Percentiles rank a stretch among this genome's conserved stretches.
These are phyloP conservation scores for Tetrapyrgos nigripes DNA, from an alignment of 1,284 basidiomycete genomes.

Conservation along the genomic window DNA sequence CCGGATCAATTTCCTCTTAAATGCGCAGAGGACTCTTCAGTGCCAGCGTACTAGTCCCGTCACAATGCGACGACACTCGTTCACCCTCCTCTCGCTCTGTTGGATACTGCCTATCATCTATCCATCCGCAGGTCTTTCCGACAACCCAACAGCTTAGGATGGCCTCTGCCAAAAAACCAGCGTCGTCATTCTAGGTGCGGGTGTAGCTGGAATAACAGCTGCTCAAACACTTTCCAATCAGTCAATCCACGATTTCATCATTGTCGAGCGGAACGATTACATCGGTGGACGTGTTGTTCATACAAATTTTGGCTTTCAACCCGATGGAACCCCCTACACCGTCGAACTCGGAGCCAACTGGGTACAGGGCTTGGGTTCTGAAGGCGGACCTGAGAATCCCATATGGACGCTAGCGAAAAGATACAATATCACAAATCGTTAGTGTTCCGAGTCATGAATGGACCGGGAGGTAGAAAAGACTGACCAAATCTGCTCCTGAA, in stretches of 20 bases:
- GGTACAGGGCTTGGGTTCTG: slow-evolving; percentile 69
- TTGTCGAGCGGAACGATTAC: slow-evolving; percentile 64
- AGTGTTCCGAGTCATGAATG: slow-evolving; percentile 70
- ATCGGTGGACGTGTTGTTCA: slow-evolving; percentile 67
- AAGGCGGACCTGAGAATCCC: slow-evolving; percentile 61
- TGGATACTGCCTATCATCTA: no score
- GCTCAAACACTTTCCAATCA: slow-evolving; percentile 64
- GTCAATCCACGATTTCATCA: slow-evolving; percentile 63
- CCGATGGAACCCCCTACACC: slow-evolving; percentile 40
- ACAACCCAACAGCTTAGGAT: no score
- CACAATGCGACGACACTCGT: no score
- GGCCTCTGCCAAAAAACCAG: slow-evolving; percentile 12
- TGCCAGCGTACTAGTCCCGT: no score
- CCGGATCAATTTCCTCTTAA: no score
- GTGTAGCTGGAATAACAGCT: slow-evolving; percentile 71
- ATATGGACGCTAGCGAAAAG: slow-evolving; percentile 66
- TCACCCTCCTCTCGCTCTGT: no score
- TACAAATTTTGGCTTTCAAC: slow-evolving; percentile 46
- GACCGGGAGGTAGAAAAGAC: no score
- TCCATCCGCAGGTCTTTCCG: no score
- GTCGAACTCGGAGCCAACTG: slow-evolving; percentile 75
- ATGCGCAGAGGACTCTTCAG: no score
- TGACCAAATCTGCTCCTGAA: no score
- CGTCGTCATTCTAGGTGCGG: slow-evolving; percentile 59
- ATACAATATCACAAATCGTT: slow-evolving; percentile 56